Evolutionary conservation across 352 stramenopile genomes (phyloP), one percentile per base, ranked within the genome.

Genomic region (Phytophthora ohioensis): DNA sequence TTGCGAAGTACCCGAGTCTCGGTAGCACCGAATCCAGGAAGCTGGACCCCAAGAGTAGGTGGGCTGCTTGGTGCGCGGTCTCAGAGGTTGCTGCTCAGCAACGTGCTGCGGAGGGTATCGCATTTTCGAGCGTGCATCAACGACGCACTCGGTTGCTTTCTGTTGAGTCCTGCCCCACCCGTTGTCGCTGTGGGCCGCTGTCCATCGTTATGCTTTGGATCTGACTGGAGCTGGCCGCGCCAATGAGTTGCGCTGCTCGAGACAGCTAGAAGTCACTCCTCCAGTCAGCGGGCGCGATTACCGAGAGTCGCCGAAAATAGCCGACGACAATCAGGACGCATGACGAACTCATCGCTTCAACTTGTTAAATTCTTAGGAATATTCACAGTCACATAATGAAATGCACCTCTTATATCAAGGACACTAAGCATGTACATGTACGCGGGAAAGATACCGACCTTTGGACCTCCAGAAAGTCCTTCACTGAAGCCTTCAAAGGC

Each of bases 1-100:
- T 39, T 36, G 39, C 54, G 13, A 49, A 27, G 3, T 8, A 31
- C 5, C 30, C n/a, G 21, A 27, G 38, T 60, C 38, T 38, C 30
- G 54, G 13, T 60, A 3, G 31, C 31, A 13, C 12, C 21, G 27
- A 41, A 60, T 60, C 39, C 38, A 51, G 27, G 27, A 12, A 13
- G 54, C 38, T 12, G 21, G 21, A 36, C 53, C 48, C 53, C 53
- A 51, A 34, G 47, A 21, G 42, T 27, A 21, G n/a, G 54, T 51
- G 36, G 12, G 36, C 53, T 59, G 36, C 36, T 59, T 59, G 35
- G 36, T 46, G 27, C 54, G 54, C 21, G 39, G 54, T 60, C 54
- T 35, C 11, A 51, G 54, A 60, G 54, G 53, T 27, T 47, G 53
- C 35, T 47, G 36, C 35, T 59, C 53, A 48, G 35, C 53, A 38